Evolutionary conservation across 2,329 filamentous ascomycete species (phyloP).

Genomic region (Diaporthe longicolla): DNA sequence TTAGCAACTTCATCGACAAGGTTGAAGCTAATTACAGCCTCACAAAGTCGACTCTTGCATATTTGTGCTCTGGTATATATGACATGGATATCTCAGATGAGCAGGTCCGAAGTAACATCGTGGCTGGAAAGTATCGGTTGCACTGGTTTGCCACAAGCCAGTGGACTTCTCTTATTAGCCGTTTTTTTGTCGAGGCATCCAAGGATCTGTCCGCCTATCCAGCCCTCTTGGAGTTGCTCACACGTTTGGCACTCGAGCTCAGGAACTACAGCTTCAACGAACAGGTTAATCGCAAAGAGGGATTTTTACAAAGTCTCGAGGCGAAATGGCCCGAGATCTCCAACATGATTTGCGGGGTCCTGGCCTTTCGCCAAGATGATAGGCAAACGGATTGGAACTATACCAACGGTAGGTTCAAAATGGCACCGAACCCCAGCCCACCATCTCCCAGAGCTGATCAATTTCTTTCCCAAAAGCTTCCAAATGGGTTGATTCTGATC

Average conservation of each 20-base stretch:
- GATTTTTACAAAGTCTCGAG: slow-evolving; percentile 23
- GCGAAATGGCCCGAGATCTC: slow-evolving; percentile 26
- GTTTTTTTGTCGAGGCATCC: slow-evolving; percentile 28
- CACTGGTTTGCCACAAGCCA: slow-evolving; percentile 39
- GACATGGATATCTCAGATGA: slow-evolving; percentile 33
- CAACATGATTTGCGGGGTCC: slow-evolving; percentile 22
- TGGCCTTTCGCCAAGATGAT: slow-evolving; percentile 20
- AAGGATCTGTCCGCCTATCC: slow-evolving; percentile 38
- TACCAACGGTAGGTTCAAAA: slow-evolving; percentile 22
- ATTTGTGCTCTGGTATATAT: slow-evolving; percentile 39
- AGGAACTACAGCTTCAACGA: slow-evolving; percentile 31
- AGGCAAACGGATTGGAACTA: slow-evolving; percentile 26
- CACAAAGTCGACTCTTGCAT: slow-evolving; percentile 34
- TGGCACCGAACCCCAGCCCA: slow-evolving; percentile 1
- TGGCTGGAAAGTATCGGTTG: slow-evolving; percentile 39
- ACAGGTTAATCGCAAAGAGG: slow-evolving; percentile 26
- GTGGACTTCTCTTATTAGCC: slow-evolving; percentile 34
- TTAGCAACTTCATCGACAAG: slow-evolving; percentile 38
- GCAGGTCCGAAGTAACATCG: slow-evolving; percentile 36
- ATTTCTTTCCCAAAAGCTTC: not conserved
- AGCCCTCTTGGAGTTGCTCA: slow-evolving; percentile 37
- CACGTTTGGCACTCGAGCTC: slow-evolving; percentile 36
- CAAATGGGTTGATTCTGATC: slow-evolving; percentile 16
- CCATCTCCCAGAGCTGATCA: not conserved
- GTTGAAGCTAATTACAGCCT: slow-evolving; percentile 39